Evolutionary conservation across 257 asterid genomes (phyloP).

Genomic region (Linaria vulgaris): DNA sequence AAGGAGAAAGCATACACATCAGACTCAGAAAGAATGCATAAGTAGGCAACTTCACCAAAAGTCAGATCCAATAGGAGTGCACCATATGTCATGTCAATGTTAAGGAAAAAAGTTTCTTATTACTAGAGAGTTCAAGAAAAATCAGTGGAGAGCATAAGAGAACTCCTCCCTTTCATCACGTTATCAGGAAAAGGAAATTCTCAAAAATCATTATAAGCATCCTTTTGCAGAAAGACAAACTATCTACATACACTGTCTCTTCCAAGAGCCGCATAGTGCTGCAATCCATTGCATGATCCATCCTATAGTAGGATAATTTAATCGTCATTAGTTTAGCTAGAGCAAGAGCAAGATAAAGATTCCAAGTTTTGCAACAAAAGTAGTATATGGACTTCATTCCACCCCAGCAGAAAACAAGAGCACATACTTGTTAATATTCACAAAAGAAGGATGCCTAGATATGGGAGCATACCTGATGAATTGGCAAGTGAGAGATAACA

Average conservation of each 20-base stretch:
- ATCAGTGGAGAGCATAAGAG: neutral
- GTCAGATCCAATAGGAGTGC: slow-evolving; percentile 10
- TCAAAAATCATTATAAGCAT: slow-evolving; percentile 3
- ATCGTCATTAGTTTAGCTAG: slow-evolving; percentile 13
- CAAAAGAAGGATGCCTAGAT: neutral
- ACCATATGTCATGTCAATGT: neutral
- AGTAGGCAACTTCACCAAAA: neutral
- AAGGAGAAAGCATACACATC: no score
- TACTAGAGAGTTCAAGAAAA: slow-evolving; percentile 10
- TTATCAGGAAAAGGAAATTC: slow-evolving; percentile 5
- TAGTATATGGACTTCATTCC: neutral
- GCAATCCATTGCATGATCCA: slow-evolving; percentile 98
- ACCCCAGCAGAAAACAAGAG: neutral
- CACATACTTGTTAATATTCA: neutral
- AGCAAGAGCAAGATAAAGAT: neutral
- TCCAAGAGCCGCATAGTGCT: slow-evolving; percentile 98
- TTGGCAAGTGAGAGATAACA: slow-evolving; percentile 83
- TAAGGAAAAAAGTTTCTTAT: slow-evolving; percentile 1
- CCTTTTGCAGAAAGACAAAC: slow-evolving; percentile 16
- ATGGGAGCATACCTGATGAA: slow-evolving; percentile 69
- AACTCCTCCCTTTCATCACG: slow-evolving; percentile 4
- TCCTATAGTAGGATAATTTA: slow-evolving; percentile 50
- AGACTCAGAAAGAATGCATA: no score
- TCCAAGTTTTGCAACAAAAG: slow-evolving; percentile 8
- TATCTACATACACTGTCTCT: slow-evolving; percentile 67